Evolutionary conservation across 164 flowering plant genomes (phyloP).

Genomic region (Sextonia rubra): DNA sequence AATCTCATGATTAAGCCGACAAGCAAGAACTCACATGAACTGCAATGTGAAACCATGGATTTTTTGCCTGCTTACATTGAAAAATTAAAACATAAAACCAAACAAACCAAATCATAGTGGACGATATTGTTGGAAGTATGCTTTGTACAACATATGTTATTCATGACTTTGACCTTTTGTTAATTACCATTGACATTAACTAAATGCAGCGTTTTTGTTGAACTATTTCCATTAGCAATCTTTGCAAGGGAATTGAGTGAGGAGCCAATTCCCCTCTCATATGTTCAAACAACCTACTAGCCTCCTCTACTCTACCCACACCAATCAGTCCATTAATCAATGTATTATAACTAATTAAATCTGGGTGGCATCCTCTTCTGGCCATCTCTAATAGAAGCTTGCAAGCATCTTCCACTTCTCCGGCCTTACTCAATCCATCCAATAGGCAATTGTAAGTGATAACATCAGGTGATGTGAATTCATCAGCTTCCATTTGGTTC

Average conservation of each 20-base stretch:
- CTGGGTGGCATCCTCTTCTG: constrained; percentile 14
- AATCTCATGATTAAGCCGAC: too few relatives aligned
- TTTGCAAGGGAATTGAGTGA: constrained; percentile 10
- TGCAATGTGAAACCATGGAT: not conserved
- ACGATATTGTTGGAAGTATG: too few relatives aligned
- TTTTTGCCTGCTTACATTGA: not conserved
- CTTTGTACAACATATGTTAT: not conserved
- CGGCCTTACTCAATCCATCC: constrained; percentile 10
- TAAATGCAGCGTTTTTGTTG: not conserved
- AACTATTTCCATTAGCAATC: constrained; percentile 13
- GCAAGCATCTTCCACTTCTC: constrained; percentile 15
- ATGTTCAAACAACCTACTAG: constrained; percentile 13
- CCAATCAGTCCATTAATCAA: constrained; percentile 21
- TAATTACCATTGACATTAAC: not conserved
- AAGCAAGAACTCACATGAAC: not conserved
- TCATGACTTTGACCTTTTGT: not conserved
- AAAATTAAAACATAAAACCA: not conserved
- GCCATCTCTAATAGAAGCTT: constrained; percentile 14
- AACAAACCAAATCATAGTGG: too few relatives aligned
- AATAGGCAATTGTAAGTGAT: constrained; percentile 17
- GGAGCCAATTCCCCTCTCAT: constrained; percentile 17
- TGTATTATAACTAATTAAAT: constrained; percentile 21
- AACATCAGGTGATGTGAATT: constrained; percentile 10
- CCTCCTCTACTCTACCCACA: constrained; percentile 17
- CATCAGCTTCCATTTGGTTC: constrained; percentile 10